phyloP scores from a whole-genome alignment of 129 eudicot genomes.

The Flaveria trinervia region DNA sequence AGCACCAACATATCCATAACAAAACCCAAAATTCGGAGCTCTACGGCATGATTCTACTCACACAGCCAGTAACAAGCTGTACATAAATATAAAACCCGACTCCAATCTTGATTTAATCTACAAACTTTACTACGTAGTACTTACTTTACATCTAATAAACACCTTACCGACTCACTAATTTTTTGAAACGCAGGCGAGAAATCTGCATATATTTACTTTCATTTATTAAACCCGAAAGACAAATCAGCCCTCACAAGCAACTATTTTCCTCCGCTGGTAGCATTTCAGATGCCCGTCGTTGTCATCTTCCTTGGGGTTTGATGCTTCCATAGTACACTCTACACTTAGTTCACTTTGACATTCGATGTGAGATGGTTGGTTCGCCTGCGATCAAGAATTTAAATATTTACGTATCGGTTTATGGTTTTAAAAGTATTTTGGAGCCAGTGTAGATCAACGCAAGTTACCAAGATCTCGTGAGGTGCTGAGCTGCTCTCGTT shows the following conservation, averaged over 20 bases:
- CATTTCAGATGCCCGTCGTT: conserved; percentile 43
- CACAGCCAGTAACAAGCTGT: conserved; percentile 30
- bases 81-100: conserved; percentile 16
- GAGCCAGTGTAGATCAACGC: background rate
- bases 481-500: conserved; percentile 14
- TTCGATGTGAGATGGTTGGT: conserved; percentile 29
- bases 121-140: conserved; percentile 14
- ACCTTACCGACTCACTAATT: conserved; percentile 21
- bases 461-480: conserved; percentile 36
- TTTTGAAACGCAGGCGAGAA: background rate
- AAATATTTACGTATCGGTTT: background rate
- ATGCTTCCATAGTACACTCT: conserved; percentile 30
- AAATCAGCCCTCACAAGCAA: conserved; percentile 44
- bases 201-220: conserved; percentile 33
- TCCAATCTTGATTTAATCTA: conserved; percentile 25
- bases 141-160: conserved; percentile 33
- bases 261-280: conserved; percentile 52
- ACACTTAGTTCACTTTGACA: conserved; percentile 32
- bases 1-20: conserved; percentile 28
- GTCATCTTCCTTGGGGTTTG: conserved; percentile 31
- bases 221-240: background rate
- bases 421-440: background rate
- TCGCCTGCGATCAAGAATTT: conserved; percentile 29
- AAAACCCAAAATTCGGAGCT: conserved; percentile 33
- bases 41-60: conserved; percentile 16